Evolutionary conservation across 2,329 filamentous ascomycete genomes (phyloP).

Genomic region (Colletotrichum kahawae): DNA sequence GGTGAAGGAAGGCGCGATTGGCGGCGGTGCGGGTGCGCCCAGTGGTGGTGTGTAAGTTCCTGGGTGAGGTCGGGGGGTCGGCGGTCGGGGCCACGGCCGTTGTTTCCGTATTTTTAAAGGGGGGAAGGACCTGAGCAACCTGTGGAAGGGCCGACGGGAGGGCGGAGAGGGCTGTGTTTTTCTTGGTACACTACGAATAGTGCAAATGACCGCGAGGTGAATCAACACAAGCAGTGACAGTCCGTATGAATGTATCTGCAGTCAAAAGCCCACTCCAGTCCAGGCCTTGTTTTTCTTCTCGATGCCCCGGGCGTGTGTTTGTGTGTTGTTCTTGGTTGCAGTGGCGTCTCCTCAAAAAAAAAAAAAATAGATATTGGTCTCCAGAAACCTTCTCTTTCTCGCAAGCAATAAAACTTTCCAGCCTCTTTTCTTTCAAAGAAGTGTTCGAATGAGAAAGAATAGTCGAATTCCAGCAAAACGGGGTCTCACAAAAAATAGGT

Average conservation of each 20-base stretch:
- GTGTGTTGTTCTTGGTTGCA: not conserved
- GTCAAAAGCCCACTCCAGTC: not conserved
- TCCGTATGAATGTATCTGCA: not conserved
- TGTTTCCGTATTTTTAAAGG: slow-evolving; percentile 5
- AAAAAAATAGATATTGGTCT: not conserved
- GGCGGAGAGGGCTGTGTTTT: not conserved
- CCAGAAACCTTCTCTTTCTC: not conserved
- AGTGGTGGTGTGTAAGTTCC: slow-evolving; percentile 1
- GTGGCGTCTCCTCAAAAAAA: not conserved
- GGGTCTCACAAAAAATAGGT: slow-evolving; percentile 1
- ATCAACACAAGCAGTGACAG: not conserved
- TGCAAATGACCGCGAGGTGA: not conserved
- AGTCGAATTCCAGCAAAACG: not conserved
- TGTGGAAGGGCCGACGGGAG: not conserved
- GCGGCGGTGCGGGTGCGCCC: not conserved
- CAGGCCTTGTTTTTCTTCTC: not conserved
- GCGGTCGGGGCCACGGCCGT: slow-evolving; percentile 6
- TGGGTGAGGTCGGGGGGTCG: slow-evolving; percentile 1
- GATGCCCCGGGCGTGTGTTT: not conserved
- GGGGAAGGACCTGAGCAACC: not conserved
- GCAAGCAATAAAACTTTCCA: not conserved
- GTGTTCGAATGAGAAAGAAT: not conserved
- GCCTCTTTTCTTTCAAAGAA: slow-evolving; percentile 9
- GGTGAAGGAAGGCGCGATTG: not conserved
- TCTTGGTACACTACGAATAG: not conserved